Evolutionary conservation across 352 stramenopile species (phyloP).

Genomic region (Phytophthora fragariae): DNA sequence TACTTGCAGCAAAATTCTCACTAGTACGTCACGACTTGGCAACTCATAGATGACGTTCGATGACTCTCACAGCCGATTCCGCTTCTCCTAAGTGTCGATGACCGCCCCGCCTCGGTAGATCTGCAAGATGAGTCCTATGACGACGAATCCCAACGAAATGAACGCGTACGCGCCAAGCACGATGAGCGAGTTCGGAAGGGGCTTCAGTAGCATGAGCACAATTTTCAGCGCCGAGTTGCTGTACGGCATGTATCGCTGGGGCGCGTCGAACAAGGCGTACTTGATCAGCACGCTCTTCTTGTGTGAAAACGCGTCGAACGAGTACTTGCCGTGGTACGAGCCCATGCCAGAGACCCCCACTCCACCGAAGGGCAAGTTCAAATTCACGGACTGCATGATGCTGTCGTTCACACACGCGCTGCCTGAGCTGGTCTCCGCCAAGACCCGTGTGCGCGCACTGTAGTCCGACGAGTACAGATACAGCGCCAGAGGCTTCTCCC

Average conservation of each 20-base stretch:
- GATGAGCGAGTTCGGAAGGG: constrained; percentile 45
- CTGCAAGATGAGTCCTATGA: no score
- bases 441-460: constrained; percentile 41
- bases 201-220: constrained; percentile 39
- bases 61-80: no score
- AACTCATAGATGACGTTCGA: no score
- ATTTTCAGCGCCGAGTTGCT: constrained; percentile 35
- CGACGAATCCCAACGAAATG: constrained; percentile 13
- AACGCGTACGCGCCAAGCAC: constrained; percentile 41
- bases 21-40: no score
- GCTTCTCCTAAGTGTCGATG: no score
- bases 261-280: constrained; percentile 60
- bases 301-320: constrained; percentile 84
- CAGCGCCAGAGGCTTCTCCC: constrained; percentile 82
- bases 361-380: constrained; percentile 83
- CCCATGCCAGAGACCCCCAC: constrained; percentile 85
- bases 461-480: constrained; percentile 84
- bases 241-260: constrained; percentile 76
- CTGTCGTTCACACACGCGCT: constrained; percentile 82
- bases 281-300: constrained; percentile 68
- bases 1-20: no score
- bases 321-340: constrained; percentile 82
- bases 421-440: constrained; percentile 59
- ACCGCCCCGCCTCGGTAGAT: no score
- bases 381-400: constrained; percentile 74